Evolutionary conservation across 1,284 basidiomycete genomes (phyloP).

Genomic region (Trametes pubescens): DNA sequence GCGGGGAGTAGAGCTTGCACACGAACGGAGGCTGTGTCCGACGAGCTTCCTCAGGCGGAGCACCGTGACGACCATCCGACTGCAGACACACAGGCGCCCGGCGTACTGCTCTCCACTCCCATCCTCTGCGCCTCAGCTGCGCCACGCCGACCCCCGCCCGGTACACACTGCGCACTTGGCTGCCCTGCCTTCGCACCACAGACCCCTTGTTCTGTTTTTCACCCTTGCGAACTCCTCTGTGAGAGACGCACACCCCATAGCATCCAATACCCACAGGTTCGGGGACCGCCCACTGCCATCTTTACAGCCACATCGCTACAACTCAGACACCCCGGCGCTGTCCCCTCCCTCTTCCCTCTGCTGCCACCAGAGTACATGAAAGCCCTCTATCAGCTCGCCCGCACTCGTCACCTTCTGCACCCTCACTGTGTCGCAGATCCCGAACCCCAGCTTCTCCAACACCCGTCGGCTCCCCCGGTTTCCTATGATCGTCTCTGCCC

Average conservation of each 20-base stretch:
- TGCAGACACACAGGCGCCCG: conserved; percentile 4
- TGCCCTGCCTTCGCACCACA: too few relatives aligned
- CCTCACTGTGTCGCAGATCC: conserved; percentile 48
- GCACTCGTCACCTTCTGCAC: conserved; percentile 41
- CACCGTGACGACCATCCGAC: conserved; percentile 17
- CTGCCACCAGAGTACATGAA: conserved; percentile 40
- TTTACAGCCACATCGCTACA: conserved; percentile 1
- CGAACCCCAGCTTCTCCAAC: conserved; percentile 72
- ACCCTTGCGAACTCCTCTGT: too few relatives aligned
- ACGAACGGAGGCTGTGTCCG: conserved; percentile 23
- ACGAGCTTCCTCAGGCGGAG: conserved; percentile 12
- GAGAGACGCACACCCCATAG: background rate
- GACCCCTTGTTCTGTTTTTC: too few relatives aligned
- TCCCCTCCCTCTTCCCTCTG: conserved; percentile 11
- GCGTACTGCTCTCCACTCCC: background rate
- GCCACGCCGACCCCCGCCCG: background rate
- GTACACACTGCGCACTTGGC: too few relatives aligned
- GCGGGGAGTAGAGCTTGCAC: background rate
- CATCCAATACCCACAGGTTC: background rate
- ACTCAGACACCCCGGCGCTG: background rate
- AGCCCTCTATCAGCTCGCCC: conserved; percentile 35
- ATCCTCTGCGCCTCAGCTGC: background rate
- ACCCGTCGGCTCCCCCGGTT: conserved; percentile 67
- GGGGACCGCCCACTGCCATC: conserved; percentile 2
- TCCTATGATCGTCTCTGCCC: conserved; percentile 53